These are phyloP conservation scores for Pythium rhizo-oryzae DNA, from an alignment of 352 stramenopile species.

Conservation along the genomic window DNA sequence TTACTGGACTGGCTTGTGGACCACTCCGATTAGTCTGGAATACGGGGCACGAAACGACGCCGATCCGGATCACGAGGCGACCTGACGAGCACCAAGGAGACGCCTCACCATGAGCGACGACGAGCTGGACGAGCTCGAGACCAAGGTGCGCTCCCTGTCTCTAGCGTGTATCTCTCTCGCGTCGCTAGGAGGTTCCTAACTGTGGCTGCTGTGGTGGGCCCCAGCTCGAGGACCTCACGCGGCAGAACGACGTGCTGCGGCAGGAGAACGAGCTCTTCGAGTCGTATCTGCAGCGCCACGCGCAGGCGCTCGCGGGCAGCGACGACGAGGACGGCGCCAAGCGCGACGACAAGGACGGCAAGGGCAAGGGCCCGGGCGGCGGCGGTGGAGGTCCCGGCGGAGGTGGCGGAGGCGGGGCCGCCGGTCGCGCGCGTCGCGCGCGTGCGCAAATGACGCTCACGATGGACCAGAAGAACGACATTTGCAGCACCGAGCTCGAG, in stretches of 20 bases:
- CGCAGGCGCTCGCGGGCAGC: slow-evolving; percentile 41
- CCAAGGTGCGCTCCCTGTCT: slow-evolving; percentile 41
- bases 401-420: background rate
- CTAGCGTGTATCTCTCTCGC: background rate
- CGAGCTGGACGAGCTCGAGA: slow-evolving; percentile 74
- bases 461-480: slow-evolving; percentile 94
- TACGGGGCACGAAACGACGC: slow-evolving; percentile 14
- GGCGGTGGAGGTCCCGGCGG: too few relatives aligned
- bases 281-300: slow-evolving; percentile 78
- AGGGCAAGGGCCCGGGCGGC: slow-evolving; percentile 28
- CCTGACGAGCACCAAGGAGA: too few relatives aligned
- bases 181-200: background rate
- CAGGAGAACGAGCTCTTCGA: slow-evolving; percentile 93
- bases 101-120: slow-evolving; percentile 72
- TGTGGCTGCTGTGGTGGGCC: background rate
- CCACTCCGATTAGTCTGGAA: background rate
- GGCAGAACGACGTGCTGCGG: slow-evolving; percentile 88
- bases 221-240: slow-evolving; percentile 84
- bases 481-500: slow-evolving; percentile 89
- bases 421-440: slow-evolving; percentile 51
- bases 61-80: too few relatives aligned
- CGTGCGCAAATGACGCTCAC: slow-evolving; percentile 74
- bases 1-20: too few relatives aligned
- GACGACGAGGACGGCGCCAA: slow-evolving; percentile 68
- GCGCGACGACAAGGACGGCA: slow-evolving; percentile 45